A percentile compares a stretch with the other conserved stretches of the same genome.
Evolutionary conservation across 768 basidiomycete species (phyloP).

Genomic region (Leccinum uliginosum): DNA sequence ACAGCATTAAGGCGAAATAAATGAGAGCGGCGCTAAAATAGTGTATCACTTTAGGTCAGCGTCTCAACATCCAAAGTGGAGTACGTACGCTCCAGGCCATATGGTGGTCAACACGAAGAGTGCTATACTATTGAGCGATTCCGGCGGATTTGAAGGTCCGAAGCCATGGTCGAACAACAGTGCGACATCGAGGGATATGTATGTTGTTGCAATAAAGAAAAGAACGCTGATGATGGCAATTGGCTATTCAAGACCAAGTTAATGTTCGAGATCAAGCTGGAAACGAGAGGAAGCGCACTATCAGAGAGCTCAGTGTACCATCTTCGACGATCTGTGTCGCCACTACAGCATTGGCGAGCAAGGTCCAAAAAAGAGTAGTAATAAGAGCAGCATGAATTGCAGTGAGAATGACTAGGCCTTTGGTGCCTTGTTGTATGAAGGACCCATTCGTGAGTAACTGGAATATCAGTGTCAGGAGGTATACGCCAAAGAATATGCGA

Average conservation of each 20-base stretch:
- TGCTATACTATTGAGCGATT: slow-evolving; percentile 57
- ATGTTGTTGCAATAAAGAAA: slow-evolving; percentile 70
- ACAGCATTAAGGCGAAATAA: slow-evolving; percentile 74
- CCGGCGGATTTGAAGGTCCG: slow-evolving; percentile 54
- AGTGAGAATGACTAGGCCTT: slow-evolving; percentile 60
- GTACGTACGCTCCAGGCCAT: slow-evolving; percentile 71
- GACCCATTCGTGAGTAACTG: slow-evolving; percentile 81
- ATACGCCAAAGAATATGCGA: slow-evolving; percentile 57
- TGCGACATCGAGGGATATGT: slow-evolving; percentile 81
- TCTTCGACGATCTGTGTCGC: slow-evolving; percentile 93
- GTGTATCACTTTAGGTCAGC: slow-evolving; percentile 1
- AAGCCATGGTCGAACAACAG: slow-evolving; percentile 61
- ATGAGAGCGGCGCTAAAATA: slow-evolving; percentile 52
- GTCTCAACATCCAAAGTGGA: neutral
- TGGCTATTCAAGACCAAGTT: slow-evolving; percentile 42
- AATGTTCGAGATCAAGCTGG: neutral
- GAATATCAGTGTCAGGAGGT: slow-evolving; percentile 68
- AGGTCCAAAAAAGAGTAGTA: slow-evolving; percentile 72
- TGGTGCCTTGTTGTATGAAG: slow-evolving; percentile 73
- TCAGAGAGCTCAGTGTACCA: slow-evolving; percentile 67
- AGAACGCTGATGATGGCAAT: slow-evolving; percentile 50
- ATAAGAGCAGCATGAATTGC: slow-evolving; percentile 80
- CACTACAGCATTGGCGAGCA: slow-evolving; percentile 72
- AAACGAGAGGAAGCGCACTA: slow-evolving; percentile 41
- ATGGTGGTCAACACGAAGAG: slow-evolving; percentile 79